Evolutionary conservation across 2,329 filamentous ascomycete genomes (phyloP).

Genomic region (Alternaria hordeiaustralica): DNA sequence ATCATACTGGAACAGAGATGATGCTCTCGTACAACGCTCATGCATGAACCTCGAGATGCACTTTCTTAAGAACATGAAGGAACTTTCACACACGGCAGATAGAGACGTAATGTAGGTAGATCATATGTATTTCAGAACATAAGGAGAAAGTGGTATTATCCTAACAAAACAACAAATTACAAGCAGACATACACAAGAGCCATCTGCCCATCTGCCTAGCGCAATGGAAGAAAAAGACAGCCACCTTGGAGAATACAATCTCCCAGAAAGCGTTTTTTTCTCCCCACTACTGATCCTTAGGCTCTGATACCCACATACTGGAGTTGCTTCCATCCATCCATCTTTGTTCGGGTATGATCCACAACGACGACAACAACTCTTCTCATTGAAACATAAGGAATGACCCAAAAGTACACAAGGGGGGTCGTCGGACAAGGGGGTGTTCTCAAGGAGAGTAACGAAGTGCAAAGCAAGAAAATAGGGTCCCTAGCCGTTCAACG

Average conservation of each 20-base stretch:
- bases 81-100: too few relatives aligned
- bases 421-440: conserved; percentile 4
- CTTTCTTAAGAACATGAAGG: too few relatives aligned
- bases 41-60: too few relatives aligned
- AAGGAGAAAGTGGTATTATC: conserved; percentile 26
- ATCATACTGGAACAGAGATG: too few relatives aligned
- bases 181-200: conserved; percentile 16
- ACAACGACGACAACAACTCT: not conserved
- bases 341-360: conserved; percentile 1
- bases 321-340: not conserved
- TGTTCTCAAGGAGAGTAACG: conserved; percentile 14
- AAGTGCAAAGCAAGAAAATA: not conserved
- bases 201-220: conserved; percentile 1
- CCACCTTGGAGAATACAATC: not conserved
- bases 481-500: conserved; percentile 6
- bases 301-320: not conserved
- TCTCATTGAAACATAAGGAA: conserved; percentile 1
- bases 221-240: not conserved
- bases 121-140: not conserved
- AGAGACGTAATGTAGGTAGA: not conserved
- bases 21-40: too few relatives aligned
- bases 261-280: not conserved
- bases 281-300: not conserved
- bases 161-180: conserved; percentile 22
- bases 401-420: not conserved